These are phyloP conservation scores for Leccinellum albellum DNA, from an alignment of 768 basidiomycete genomes.

Conservation along the genomic window DNA sequence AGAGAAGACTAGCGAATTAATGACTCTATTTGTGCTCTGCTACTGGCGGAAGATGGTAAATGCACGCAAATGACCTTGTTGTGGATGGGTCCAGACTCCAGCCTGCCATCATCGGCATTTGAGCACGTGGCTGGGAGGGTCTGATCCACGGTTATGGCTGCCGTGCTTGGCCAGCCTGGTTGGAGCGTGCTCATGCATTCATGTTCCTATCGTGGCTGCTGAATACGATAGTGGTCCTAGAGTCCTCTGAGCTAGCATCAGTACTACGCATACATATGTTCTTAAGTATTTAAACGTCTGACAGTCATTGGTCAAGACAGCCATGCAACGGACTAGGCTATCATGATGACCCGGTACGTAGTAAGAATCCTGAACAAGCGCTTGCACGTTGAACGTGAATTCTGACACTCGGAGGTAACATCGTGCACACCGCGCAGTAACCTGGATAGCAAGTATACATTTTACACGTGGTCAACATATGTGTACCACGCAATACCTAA, in stretches of 20 bases:
- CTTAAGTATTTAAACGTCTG: neutral
- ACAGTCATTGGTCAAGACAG: neutral
- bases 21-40: slow-evolving; percentile 16
- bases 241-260: neutral
- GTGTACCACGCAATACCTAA: neutral
- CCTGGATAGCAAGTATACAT: neutral
- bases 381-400: slow-evolving; percentile 6
- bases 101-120: slow-evolving; percentile 20
- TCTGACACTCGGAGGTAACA: neutral
- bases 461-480: neutral
- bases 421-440: slow-evolving; percentile 4
- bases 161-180: slow-evolving; percentile 4
- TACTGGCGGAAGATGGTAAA: neutral
- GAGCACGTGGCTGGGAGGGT: slow-evolving; percentile 9
- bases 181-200: slow-evolving; percentile 10
- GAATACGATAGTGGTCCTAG: neutral
- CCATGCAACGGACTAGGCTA: neutral
- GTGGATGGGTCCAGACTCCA: slow-evolving; percentile 4
- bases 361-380: neutral
- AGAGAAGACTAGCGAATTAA: neutral
- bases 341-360: neutral
- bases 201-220: slow-evolving; percentile 5
- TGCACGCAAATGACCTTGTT: neutral
- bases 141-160: slow-evolving; percentile 13
- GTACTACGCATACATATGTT: no score